Evolutionary conservation across 768 basidiomycete species (phyloP), one percentile per base, ranked within the genome.

Genomic region (Amanita phalloides): DNA sequence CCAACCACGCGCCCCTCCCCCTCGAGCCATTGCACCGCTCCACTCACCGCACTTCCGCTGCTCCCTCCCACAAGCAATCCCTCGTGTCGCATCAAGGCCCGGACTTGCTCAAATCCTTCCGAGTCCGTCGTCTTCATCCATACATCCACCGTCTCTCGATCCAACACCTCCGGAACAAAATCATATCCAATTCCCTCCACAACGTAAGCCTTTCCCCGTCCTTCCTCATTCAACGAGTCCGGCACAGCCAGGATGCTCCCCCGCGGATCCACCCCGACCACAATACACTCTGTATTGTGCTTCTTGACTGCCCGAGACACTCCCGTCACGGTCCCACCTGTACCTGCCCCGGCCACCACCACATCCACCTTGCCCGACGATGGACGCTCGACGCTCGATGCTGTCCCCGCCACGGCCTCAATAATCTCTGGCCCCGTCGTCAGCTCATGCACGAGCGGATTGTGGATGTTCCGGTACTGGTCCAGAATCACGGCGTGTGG

Each of bases 141-240:
- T n/a, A 62, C 53, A 60, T 93, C 78, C 46, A 98, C 71, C 26
- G 79, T 74, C 0, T 56, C 70, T 45, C 85, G 86, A 35, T 84
- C 81, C 37, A 97, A 75, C 1, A 94, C 94, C 39, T 88, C 78
- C 0, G 95, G 94, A 42, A 95, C 62, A 62, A 95, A 95, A 65
- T 95, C 91, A 58, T 93, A 92, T 25, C 96, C 96, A 49, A 97
- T 98, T n/a, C 96, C 96, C 64, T 99, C 96, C 20, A 97, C 82
- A 47, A 82, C 64, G 60, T 97, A 98, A 48, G 69, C 66, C 25
- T 59, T 61, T 8, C 77, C 82, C 38, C 64, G 66, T 47, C 69
- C 77, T 20, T 64, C 68, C 1, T 61, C 63, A 60, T 92, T 92
- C 45, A 92, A 70, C 14, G 61, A 55, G 37, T 81, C 77, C 0